Conservation (phyloP, 2,329 filamentous ascomycete species). For the Sclerotinia borealis region DNA sequence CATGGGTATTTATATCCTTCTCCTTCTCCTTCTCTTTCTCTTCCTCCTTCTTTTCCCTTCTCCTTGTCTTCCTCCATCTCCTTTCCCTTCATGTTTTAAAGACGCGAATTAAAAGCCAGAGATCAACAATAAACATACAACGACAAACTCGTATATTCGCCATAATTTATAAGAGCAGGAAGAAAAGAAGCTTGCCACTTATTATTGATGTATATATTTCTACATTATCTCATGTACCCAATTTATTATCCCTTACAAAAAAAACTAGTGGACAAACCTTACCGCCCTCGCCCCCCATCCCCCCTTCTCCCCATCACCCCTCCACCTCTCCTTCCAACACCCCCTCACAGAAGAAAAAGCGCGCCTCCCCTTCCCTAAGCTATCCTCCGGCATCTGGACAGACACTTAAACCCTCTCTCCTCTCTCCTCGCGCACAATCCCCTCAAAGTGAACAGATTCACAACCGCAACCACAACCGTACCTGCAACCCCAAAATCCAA, state of each 20-base stretch:
- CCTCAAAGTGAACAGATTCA: constrained; percentile 54
- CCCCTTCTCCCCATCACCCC: not conserved
- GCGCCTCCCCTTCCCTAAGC: constrained; percentile 69
- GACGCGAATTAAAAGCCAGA: not conserved
- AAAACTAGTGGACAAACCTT: constrained; percentile 13
- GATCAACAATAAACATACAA: not conserved
- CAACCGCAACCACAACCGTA: constrained; percentile 53
- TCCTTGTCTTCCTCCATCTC: not conserved
- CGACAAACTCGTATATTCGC: constrained; percentile 71
- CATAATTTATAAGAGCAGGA: constrained; percentile 59
- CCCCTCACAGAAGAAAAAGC: constrained; percentile 65
- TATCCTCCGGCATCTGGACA: constrained; percentile 71
- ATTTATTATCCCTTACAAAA: constrained; percentile 50
- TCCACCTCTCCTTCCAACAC: not conserved
- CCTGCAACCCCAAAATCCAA: no score
- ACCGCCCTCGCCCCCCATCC: not conserved
- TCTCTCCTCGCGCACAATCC: constrained; percentile 56
- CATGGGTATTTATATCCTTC: not conserved
- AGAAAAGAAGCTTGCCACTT: constrained; percentile 54
- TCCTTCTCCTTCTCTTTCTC: not conserved
- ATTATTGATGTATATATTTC: constrained; percentile 23
- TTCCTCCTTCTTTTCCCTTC: not conserved
- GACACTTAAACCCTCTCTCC: constrained; percentile 55
- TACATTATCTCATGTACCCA: no score
- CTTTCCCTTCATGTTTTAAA: no score